Percentiles rank a stretch among this genome's conserved stretches.
These are phyloP conservation scores for Amorphotheca resinae DNA, from an alignment of 495 filamentous ascomycete genomes.

Conservation along the genomic window DNA sequence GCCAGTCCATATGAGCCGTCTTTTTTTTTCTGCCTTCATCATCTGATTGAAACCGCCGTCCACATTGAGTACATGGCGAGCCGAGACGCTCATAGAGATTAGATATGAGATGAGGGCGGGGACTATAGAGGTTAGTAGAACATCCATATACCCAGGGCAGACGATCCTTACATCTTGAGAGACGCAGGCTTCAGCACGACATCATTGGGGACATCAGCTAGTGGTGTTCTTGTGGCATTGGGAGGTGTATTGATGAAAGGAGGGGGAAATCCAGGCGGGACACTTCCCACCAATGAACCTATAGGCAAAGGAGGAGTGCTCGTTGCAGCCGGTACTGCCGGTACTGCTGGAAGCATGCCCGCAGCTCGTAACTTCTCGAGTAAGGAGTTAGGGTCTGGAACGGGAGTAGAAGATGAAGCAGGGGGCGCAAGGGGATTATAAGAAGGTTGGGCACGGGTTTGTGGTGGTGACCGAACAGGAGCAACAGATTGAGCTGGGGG, in stretches of 20 bases:
- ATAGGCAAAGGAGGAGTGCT: constrained; percentile 12
- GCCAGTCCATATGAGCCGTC: constrained; percentile 93
- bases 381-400: constrained; percentile 26
- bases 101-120: constrained; percentile 58
- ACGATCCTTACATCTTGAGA: constrained; percentile 58
- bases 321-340: constrained; percentile 18
- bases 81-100: constrained; percentile 67
- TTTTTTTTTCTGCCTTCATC: constrained; percentile 74
- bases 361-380: constrained; percentile 37
- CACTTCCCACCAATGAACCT: neutral
- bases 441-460: constrained; percentile 25
- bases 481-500: constrained; percentile 26
- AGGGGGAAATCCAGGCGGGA: constrained; percentile 7
- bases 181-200: constrained; percentile 59
- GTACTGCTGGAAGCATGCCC: constrained; percentile 31
- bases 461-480: constrained; percentile 27
- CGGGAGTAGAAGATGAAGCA: constrained; percentile 20
- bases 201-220: constrained; percentile 37
- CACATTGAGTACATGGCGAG: constrained; percentile 82
- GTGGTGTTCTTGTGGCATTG: constrained; percentile 9
- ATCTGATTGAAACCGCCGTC: constrained; percentile 66
- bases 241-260: constrained; percentile 15
- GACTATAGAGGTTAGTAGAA: constrained; percentile 34
- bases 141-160: constrained; percentile 14
- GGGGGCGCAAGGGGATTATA: constrained; percentile 20